Conservation (phyloP, 306 rosid species). For the Coriaria nepalensis region DNA sequence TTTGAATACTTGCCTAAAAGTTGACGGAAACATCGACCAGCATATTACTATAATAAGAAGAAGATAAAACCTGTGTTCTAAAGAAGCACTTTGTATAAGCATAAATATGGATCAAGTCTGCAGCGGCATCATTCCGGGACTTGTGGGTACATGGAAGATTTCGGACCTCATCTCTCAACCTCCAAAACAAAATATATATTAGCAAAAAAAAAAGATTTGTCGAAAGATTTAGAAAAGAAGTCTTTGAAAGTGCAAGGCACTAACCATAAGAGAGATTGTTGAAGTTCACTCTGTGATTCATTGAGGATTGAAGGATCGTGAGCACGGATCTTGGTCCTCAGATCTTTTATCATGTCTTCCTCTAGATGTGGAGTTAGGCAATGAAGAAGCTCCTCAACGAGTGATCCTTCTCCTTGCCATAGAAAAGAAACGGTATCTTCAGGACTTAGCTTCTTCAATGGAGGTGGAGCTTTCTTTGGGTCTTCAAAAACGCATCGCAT, state of each 20-base stretch:
- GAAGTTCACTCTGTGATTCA: constrained; percentile 63
- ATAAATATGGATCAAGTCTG: constrained; percentile 91
- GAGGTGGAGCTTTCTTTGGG: constrained; percentile 90
- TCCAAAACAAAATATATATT: constrained; percentile 16
- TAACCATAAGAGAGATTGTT: constrained; percentile 66
- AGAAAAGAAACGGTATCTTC: constrained; percentile 56
- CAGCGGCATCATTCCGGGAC: constrained; percentile 98
- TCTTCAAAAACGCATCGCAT: constrained; percentile 86
- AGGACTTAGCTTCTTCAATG: constrained; percentile 78
- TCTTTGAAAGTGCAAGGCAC: constrained; percentile 5
- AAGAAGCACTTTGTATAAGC: constrained; percentile 76
- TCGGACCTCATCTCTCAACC: constrained; percentile 98
- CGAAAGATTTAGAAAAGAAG: constrained; percentile 8
- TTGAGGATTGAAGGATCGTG: constrained; percentile 55
- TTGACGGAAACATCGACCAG: constrained; percentile 1
- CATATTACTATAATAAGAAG: constrained; percentile 1
- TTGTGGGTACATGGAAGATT: constrained; percentile 82
- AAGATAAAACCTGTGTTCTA: constrained; percentile 80
- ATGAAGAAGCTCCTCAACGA: constrained; percentile 84
- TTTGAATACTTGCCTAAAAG: too few species aligned
- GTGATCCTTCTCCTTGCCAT: constrained; percentile 94
- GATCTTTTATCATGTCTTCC: constrained; percentile 48
- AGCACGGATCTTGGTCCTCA: constrained; percentile 49
- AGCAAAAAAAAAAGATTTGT: constrained; percentile 5
- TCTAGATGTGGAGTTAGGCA: constrained; percentile 59